These are phyloP conservation scores for Erigeron canadensis DNA, from an alignment of 129 eudicot species.

Conservation along the genomic window DNA sequence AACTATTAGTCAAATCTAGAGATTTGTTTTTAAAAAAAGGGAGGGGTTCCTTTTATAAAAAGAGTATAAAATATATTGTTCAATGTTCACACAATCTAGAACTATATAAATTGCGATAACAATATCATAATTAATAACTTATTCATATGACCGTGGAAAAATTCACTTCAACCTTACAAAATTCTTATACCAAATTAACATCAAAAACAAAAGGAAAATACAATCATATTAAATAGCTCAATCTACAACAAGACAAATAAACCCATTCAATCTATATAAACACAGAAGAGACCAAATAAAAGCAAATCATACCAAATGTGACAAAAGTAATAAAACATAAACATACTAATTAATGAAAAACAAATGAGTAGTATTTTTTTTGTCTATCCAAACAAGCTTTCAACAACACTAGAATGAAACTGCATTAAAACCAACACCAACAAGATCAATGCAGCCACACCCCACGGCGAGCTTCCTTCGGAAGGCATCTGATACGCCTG, in stretches of 20 bases:
- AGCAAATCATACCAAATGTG: not conserved
- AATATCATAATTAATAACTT: too few relatives aligned
- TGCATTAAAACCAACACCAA: constrained; percentile 72
- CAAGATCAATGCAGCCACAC: constrained; percentile 76
- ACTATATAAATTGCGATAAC: too few relatives aligned
- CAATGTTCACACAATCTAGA: too few relatives aligned
- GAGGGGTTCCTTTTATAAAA: too few relatives aligned
- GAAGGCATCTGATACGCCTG: constrained; percentile 30
- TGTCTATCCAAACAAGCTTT: constrained; percentile 54
- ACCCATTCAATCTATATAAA: not conserved
- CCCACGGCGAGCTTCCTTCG: constrained; percentile 85
- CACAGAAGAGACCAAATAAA: not conserved
- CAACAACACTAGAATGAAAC: constrained; percentile 67
- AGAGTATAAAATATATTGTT: too few relatives aligned
- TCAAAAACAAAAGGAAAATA: not conserved
- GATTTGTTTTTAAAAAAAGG: too few relatives aligned
- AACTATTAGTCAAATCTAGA: too few relatives aligned
- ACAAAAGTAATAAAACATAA: not conserved
- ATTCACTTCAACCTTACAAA: not conserved
- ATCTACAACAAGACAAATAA: constrained; percentile 26
- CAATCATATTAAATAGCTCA: constrained; percentile 14
- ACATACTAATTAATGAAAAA: not conserved
- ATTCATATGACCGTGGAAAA: too few relatives aligned
- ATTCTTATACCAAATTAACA: too few relatives aligned
- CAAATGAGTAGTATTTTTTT: not conserved